These are phyloP conservation scores for Tricholomella constricta DNA, from an alignment of 768 basidiomycete genomes.

Conservation along the genomic window DNA sequence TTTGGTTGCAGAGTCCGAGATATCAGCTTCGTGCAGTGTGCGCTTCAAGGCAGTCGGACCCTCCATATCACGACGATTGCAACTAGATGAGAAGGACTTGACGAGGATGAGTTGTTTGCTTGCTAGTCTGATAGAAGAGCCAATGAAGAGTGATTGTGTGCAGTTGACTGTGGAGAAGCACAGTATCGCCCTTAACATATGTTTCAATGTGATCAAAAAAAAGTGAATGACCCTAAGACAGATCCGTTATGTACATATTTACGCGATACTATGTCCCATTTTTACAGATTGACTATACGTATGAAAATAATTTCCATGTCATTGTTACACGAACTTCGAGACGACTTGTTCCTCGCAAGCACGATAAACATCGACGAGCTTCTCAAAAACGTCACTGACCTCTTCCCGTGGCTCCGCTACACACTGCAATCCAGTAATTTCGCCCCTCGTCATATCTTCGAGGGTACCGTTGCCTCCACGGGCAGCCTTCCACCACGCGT, in stretches of 20 bases:
- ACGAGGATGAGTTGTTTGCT: background rate
- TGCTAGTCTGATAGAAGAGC: background rate
- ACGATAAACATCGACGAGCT: slow-evolving; percentile 53
- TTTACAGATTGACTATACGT: background rate
- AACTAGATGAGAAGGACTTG: background rate
- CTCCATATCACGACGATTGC: slow-evolving; percentile 9
- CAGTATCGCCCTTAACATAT: slow-evolving; percentile 13
- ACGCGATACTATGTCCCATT: background rate
- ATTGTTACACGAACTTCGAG: slow-evolving; percentile 8
- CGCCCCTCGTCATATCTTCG: slow-evolving; percentile 62
- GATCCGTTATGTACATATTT: background rate
- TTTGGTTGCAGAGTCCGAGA: slow-evolving; percentile 9
- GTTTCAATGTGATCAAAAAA: background rate
- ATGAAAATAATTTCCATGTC: no score
- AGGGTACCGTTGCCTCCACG: slow-evolving; percentile 50
- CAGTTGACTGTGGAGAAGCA: slow-evolving; percentile 4
- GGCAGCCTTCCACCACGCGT: slow-evolving; percentile 62
- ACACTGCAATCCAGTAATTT: slow-evolving; percentile 54
- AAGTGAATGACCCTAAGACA: no score
- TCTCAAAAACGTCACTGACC: slow-evolving; percentile 50
- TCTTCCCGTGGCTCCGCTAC: slow-evolving; percentile 60
- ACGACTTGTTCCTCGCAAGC: slow-evolving; percentile 58
- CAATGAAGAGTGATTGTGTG: background rate
- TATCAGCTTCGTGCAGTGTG: slow-evolving; percentile 2
- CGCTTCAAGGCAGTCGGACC: slow-evolving; percentile 13